phyloP scores from a whole-genome alignment of 208 protist species.

The Leishmania tarentolae region DNA sequence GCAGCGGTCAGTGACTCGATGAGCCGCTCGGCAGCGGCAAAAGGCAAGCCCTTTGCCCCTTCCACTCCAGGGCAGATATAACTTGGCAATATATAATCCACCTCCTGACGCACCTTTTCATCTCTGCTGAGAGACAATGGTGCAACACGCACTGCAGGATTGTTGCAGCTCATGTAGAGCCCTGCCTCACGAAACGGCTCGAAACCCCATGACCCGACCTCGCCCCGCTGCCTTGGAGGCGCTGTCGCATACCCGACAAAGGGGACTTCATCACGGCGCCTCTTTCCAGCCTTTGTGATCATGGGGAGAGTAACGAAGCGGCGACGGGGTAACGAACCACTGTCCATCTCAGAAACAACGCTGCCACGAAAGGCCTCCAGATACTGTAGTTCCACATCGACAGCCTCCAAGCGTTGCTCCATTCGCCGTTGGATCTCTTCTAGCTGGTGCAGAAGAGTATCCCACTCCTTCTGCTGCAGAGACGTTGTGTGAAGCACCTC shows the following conservation, averaged over 20 bases:
- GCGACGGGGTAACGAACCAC: not conserved
- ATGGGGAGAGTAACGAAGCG: not conserved
- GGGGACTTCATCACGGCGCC: not conserved
- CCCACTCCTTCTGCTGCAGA: not conserved
- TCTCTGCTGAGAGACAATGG: slow-evolving; percentile 6
- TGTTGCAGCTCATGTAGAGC: slow-evolving; percentile 11
- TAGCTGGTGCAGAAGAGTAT: not conserved
- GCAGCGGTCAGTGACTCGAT: not conserved
- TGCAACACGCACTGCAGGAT: slow-evolving; percentile 12
- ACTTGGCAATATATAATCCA: slow-evolving; percentile 11
- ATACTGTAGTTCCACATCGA: slow-evolving; percentile 1
- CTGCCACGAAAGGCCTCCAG: slow-evolving; percentile 20
- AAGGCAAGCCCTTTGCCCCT: not conserved
- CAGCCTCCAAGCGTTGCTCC: slow-evolving; percentile 2
- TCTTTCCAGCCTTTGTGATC: not conserved
- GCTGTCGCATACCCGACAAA: not conserved
- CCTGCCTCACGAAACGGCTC: slow-evolving; percentile 23
- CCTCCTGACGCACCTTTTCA: slow-evolving; percentile 9
- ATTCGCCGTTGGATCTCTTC: not conserved
- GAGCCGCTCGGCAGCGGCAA: not conserved
- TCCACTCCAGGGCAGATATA: not conserved
- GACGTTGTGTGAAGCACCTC: not conserved
- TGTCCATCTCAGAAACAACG: not conserved
- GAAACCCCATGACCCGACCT: not conserved
- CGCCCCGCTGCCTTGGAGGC: not conserved